Evolutionary conservation across 2,329 filamentous ascomycete species (phyloP), one percentile per base, ranked within the genome.

Genomic region (Cladobotryum mycophilum): DNA sequence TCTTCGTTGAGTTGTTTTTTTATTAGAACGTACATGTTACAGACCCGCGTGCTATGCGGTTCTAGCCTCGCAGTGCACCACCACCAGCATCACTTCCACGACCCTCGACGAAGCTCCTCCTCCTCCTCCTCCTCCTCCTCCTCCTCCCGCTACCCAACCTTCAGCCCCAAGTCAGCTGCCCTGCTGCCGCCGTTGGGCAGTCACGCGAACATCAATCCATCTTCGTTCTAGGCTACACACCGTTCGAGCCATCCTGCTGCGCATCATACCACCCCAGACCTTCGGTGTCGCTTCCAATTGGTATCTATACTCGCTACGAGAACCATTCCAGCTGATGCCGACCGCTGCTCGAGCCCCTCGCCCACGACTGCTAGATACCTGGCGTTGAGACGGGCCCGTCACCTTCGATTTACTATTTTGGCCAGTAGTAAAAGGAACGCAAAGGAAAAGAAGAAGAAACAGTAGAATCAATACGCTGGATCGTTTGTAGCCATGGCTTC

Each of bases 401-500:
- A 48, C 20, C 47, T 46, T 58, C 53, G 55, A 57, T 53, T 56
- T 47, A 55, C 5, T 52, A 54, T 57, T 58, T 58, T 58, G 60
- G 54, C 59, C 55, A 58, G 62, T 60, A 60, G 56, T 17, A 40
- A 13, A n/a, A 17, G 37, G n/a, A 13, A 17, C 5, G 12, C n/a
- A n/a, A 15, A n/a, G 13, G 5, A 11, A 3, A 15, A 58, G 56
- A 54, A 36, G 36, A 37, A 45, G 42, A 43, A 51, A 47, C 38
- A 37, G 48, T 47, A 49, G 48, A 48, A 50, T 52, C 45, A 45
- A 35, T 52, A 52, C 57, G 47, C 52, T 59, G 58, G 58, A 58
- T 58, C 56, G 52, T 55, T 60, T 56, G 54, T 56, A 60, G 61
- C 57, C 50, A 74, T 76, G 70, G 73, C 72, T 58, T 72, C 74